Base-by-base conservation (phyloP, 148 eudicot species). In the Chenopodium berlandieri region DNA sequence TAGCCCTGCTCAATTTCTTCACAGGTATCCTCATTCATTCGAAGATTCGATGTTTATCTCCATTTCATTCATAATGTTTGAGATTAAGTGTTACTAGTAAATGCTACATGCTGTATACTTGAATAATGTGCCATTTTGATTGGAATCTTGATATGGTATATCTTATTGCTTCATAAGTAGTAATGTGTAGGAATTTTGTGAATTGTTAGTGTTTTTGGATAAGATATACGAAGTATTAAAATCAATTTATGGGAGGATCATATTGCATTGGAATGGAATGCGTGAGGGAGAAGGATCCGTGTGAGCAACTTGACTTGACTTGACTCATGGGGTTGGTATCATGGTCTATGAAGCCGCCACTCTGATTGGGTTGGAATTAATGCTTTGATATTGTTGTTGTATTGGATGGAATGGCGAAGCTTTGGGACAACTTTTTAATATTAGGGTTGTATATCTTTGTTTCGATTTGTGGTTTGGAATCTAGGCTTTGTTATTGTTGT, bases 1-100 rank as follows among this genome's bases (percentile, higher is more conserved):
- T 81, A 90, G 88, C 73, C 94, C 94, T 23, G 92, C 92, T 54
- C 91, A 89, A 73, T 91, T 91, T 63, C 88, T 91, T 40, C 80
- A 90, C 77, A 90, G 92, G 94, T 90, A 63, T 74, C 19, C 31
- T 27, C 75, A 31, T 23, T 48, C 19, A 11, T 52, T 79, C 37
- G n/a, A 58, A 44, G 56, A 71, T 70, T 70, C 20, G 47, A 52
- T 47, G 37, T 76, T 75, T 17, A 25, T 34, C 14, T 73, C 72
- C 70, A 73, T 56, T 58, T 71, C 40, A 27, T 19, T 34, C n/a
- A 71, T 71, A 75, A 6, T 73, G 19, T 2, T 75, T 27, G 25
- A 30, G 2, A 0, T 40, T 40, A 6, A 5, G 5, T 40, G 44
- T 5, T 46, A 70, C 16, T 79, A 17, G 3, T 46, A n/a, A 19